Conservation (phyloP, 768 basidiomycete species). For the Mycena epipterygia region DNA sequence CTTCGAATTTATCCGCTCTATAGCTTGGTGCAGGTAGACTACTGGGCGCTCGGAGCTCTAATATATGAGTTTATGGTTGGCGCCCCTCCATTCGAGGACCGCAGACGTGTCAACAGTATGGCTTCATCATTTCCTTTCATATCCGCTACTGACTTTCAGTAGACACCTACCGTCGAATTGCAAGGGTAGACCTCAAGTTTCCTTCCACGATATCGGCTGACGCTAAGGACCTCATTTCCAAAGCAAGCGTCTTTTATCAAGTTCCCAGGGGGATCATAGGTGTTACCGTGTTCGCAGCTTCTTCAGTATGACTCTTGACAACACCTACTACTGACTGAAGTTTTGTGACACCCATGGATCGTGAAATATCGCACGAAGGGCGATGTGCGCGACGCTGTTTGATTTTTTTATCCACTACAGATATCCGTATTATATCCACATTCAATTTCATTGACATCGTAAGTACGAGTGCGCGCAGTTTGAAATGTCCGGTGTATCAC, state of each 20-base stretch:
- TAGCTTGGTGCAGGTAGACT: constrained; percentile 77
- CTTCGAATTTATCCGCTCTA: constrained; percentile 45
- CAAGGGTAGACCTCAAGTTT: constrained; percentile 84
- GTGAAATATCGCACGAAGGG: constrained; percentile 72
- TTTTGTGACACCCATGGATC: constrained; percentile 91
- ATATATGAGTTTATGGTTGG: constrained; percentile 96
- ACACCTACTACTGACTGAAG: constrained; percentile 81
- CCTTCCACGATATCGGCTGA: constrained; percentile 72
- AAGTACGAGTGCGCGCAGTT: too few species aligned
- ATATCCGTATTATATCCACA: neutral
- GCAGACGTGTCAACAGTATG: constrained; percentile 81
- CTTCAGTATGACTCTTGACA: constrained; percentile 86
- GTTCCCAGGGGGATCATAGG: neutral
- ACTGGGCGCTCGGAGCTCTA: constrained; percentile 98
- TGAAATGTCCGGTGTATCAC: too few species aligned
- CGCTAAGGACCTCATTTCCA: constrained; percentile 74
- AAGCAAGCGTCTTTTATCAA: constrained; percentile 54
- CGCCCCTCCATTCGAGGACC: constrained; percentile 85
- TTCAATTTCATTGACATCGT: too few species aligned
- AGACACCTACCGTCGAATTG: constrained; percentile 94
- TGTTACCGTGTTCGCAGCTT: constrained; percentile 62
- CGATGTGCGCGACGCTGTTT: constrained; percentile 12
- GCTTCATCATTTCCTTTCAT: constrained; percentile 13
- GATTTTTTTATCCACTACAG: too few species aligned
- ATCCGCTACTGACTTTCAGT: constrained; percentile 1